A percentile compares a stretch with the other conserved stretches of the same genome.
These are phyloP conservation scores for Apiotrichum domesticum DNA, from an alignment of 1,284 basidiomycete species.

Conservation along the genomic window DNA sequence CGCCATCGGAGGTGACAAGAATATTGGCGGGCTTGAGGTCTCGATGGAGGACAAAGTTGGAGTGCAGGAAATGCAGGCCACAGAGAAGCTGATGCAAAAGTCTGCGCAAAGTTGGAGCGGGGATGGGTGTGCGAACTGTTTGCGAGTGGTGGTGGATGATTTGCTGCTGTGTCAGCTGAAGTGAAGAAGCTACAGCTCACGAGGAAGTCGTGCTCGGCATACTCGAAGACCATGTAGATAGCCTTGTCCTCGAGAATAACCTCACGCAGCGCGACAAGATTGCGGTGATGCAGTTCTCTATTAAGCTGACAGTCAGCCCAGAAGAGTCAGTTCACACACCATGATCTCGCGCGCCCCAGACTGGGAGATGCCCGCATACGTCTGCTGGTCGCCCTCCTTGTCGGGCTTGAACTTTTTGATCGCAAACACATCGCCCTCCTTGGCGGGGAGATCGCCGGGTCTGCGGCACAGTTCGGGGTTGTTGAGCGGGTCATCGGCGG, in stretches of 20 bases:
- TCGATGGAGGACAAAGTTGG: conserved; percentile 73
- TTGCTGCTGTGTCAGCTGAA: conserved; percentile 57
- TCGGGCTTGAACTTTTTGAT: conserved; percentile 99
- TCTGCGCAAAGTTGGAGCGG: conserved; percentile 76
- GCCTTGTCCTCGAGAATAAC: conserved; percentile 97
- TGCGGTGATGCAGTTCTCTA: conserved; percentile 86
- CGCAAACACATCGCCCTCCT: conserved; percentile 66
- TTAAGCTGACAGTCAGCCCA: conserved; percentile 61
- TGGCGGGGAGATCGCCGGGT: conserved; percentile 56
- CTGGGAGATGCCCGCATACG: conserved; percentile 96
- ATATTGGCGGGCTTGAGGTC: conserved; percentile 95
- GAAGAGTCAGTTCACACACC: conserved; percentile 51
- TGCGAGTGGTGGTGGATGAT: conserved; percentile 96
- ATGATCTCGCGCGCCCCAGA: conserved; percentile 95
- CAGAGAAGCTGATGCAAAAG: conserved; percentile 94
- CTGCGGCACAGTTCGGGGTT: conserved; percentile 45
- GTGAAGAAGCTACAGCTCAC: conserved; percentile 50
- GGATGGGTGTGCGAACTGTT: conserved; percentile 67
- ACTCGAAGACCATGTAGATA: conserved; percentile 98
- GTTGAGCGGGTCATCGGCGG: conserved; percentile 24
- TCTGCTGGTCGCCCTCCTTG: conserved; percentile 88
- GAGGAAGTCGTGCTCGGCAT: conserved; percentile 96
- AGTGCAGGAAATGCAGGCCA: conserved; percentile 90
- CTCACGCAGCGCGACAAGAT: conserved; percentile 83
- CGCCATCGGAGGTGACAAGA: conserved; percentile 78